Conservation (phyloP, 2,329 filamentous ascomycete genomes). For the Fusarium secorum region DNA sequence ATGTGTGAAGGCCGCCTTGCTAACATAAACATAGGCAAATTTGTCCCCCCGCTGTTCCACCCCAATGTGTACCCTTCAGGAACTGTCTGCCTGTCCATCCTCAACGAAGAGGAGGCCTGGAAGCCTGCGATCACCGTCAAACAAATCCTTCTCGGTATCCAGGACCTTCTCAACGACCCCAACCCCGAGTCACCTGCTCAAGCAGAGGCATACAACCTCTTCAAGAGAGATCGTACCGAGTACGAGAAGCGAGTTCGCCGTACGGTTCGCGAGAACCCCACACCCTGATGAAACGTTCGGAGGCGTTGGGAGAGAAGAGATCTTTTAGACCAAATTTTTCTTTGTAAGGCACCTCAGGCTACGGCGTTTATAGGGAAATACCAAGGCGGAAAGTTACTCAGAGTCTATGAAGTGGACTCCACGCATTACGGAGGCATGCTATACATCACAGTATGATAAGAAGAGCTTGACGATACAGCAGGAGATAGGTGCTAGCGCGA, state of each 20-base stretch:
- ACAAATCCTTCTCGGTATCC: constrained; percentile 94
- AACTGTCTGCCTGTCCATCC: constrained; percentile 94
- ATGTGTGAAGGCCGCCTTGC: neutral
- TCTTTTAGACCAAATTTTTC: constrained; percentile 24
- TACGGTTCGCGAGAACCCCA: constrained; percentile 88
- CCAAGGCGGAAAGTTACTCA: constrained; percentile 41
- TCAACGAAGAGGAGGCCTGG: constrained; percentile 99
- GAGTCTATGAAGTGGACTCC: constrained; percentile 5
- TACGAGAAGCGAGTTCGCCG: constrained; percentile 90
- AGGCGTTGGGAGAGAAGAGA: constrained; percentile 3
- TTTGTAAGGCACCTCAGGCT: constrained; percentile 36
- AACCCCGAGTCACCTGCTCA: constrained; percentile 97
- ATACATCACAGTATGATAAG: constrained; percentile 26
- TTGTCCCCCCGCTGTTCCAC: constrained; percentile 93
- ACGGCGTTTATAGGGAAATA: constrained; percentile 46
- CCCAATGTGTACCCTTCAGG: constrained; percentile 98
- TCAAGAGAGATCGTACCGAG: constrained; percentile 85
- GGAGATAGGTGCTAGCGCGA: neutral
- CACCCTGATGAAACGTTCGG: constrained; percentile 59
- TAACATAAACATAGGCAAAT: constrained; percentile 75
- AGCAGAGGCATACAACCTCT: constrained; percentile 96
- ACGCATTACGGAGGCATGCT: constrained; percentile 1
- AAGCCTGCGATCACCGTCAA: constrained; percentile 98
- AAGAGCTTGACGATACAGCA: constrained; percentile 12
- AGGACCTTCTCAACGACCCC: constrained; percentile 93